Conservation (phyloP, 2,329 filamentous ascomycete genomes). For the Aspergillus ibericus region DNA sequence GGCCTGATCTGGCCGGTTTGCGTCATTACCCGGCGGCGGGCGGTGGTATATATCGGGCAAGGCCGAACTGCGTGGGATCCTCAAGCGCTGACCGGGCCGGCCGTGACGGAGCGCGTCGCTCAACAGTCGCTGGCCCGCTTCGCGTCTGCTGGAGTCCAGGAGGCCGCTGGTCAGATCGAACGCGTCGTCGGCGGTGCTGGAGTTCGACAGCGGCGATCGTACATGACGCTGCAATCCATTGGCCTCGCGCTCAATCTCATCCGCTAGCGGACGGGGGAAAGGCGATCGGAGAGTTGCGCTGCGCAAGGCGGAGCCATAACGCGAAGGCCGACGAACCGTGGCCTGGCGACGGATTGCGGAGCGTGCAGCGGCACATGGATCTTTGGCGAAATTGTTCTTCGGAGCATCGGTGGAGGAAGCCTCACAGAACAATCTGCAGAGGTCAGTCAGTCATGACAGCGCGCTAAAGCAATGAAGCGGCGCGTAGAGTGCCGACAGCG, state of each 20-base stretch:
- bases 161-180: conserved; percentile 25
- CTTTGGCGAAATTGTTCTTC: conserved; percentile 50
- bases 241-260: conserved; percentile 35
- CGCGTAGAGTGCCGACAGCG: conserved; percentile 14
- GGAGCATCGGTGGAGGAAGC: conserved; percentile 47
- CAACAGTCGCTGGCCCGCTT: conserved; percentile 37
- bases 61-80: conserved; percentile 38
- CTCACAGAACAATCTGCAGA: conserved; percentile 56
- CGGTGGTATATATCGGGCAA: conserved; percentile 28
- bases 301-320: conserved; percentile 29
- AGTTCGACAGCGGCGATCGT: conserved; percentile 29
- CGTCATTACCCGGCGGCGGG: conserved; percentile 21
- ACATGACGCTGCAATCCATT: conserved; percentile 22
- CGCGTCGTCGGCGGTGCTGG: conserved; percentile 29
- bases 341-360: conserved; percentile 59
- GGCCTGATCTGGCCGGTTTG: conserved; percentile 18
- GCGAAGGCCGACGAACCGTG: conserved; percentile 35
- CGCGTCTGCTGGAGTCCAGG: conserved; percentile 29
- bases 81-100: conserved; percentile 34
- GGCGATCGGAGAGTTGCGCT: conserved; percentile 30
- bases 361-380: conserved; percentile 54
- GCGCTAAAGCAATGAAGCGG: conserved; percentile 14
- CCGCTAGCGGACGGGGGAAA: conserved; percentile 29
- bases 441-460: conserved; percentile 25
- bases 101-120: conserved; percentile 36